These are phyloP conservation scores for Tetradesmus obliquus DNA, from an alignment of 139 green algal species.

Conservation along the genomic window DNA sequence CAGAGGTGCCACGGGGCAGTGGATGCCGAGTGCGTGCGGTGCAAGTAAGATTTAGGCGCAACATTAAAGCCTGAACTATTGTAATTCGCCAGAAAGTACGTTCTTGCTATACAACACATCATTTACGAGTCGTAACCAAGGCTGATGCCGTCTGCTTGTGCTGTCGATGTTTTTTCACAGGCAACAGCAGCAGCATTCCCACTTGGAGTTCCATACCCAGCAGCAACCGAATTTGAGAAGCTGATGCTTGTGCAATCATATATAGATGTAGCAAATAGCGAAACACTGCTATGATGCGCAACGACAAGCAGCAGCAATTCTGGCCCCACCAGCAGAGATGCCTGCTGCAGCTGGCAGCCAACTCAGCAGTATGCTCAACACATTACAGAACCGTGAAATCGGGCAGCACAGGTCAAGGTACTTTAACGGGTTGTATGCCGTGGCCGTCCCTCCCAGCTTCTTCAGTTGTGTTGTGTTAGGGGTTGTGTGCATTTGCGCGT, in stretches of 20 bases:
- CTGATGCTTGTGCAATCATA: background rate
- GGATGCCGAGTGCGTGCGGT: no score
- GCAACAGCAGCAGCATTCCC: background rate
- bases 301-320: background rate
- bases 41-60: no score
- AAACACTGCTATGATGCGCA: background rate
- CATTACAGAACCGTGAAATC: background rate
- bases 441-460: no score
- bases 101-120: no score
- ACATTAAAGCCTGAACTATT: no score
- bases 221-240: background rate
- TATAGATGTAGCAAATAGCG: background rate
- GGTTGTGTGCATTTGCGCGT: no score
- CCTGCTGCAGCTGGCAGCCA: background rate
- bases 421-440: background rate
- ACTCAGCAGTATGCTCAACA: background rate
- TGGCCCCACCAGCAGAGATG: background rate
- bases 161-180: background rate
- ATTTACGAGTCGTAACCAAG: no score
- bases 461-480: no score
- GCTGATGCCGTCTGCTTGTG: background rate
- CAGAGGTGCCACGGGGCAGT: no score
- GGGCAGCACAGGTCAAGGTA: background rate
- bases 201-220: background rate
- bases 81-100: no score